Evolutionary conservation across 768 basidiomycete genomes (phyloP).

Genomic region (Trametes coccinea): DNA sequence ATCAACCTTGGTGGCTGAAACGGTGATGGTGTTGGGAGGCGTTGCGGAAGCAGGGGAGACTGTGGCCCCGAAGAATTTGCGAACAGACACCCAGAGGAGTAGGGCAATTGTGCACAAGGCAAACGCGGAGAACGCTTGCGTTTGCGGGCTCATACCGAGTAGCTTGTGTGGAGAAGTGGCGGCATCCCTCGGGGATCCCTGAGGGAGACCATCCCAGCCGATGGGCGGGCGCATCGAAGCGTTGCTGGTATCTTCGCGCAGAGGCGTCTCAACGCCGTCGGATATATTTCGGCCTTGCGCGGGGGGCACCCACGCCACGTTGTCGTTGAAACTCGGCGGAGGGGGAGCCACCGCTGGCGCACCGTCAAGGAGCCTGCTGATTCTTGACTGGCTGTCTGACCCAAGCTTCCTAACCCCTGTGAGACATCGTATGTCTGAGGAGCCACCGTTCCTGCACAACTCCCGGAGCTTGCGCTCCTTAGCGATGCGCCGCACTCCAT

Average conservation of each 20-base stretch:
- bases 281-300: constrained; percentile 9
- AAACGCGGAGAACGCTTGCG: constrained; percentile 19
- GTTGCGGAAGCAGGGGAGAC: not conserved
- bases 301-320: constrained; percentile 13
- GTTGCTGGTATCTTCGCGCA: constrained; percentile 5
- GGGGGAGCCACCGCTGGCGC: constrained; percentile 41
- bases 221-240: constrained; percentile 11
- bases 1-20: not conserved
- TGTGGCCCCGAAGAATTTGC: constrained; percentile 10
- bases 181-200: not conserved
- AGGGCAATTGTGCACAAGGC: constrained; percentile 14
- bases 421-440: constrained; percentile 55
- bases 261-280: constrained; percentile 10
- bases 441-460: constrained; percentile 39
- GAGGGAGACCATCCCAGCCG: constrained; percentile 3
- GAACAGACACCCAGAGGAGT: constrained; percentile 14
- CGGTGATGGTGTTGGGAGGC: not conserved
- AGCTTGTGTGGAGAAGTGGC: not conserved
- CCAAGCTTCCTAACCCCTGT: constrained; percentile 61
- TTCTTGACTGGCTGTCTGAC: constrained; percentile 40
- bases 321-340: constrained; percentile 27
- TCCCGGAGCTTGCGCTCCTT: constrained; percentile 45
- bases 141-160: constrained; percentile 8
- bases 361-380: constrained; percentile 60
- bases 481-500: constrained; percentile 39